Percentiles rank a stretch among this genome's conserved stretches.
Conservation (phyloP, 78 protist species). For the Cavenderia fasciculata region DNA sequence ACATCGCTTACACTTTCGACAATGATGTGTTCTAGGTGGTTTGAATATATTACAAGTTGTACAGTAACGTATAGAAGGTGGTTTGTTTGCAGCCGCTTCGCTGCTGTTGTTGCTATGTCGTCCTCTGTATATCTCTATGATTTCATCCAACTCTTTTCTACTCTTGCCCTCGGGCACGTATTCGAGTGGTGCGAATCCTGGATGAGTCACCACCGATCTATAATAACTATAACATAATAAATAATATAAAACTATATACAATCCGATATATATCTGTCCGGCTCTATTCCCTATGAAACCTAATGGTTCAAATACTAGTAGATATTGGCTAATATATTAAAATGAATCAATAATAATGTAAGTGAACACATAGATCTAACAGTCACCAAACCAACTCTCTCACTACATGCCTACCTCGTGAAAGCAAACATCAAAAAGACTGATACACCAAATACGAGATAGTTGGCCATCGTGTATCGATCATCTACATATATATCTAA, state of each 20-base stretch:
- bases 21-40: constrained; percentile 91
- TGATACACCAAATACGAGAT: background rate
- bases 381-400: no score
- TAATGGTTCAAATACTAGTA: constrained; percentile 13
- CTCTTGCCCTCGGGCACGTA: constrained; percentile 3
- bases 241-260: background rate
- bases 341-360: no score
- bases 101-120: background rate
- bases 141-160: constrained; percentile 5
- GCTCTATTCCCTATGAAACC: background rate
- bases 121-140: background rate
- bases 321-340: constrained; percentile 7
- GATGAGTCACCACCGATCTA: background rate
- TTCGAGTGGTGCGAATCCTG: background rate
- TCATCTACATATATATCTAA: no score
- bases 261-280: background rate
- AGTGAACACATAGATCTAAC: no score
- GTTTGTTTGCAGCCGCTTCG: background rate
- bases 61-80: constrained; percentile 14
- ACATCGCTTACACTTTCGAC: constrained; percentile 87
- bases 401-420: no score
- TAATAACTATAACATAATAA: constrained; percentile 3
- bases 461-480: no score
- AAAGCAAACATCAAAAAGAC: background rate
- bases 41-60: constrained; percentile 19